These are phyloP conservation scores for Termitomyces bulborhizus DNA, from an alignment of 768 basidiomycete genomes.

Conservation along the genomic window DNA sequence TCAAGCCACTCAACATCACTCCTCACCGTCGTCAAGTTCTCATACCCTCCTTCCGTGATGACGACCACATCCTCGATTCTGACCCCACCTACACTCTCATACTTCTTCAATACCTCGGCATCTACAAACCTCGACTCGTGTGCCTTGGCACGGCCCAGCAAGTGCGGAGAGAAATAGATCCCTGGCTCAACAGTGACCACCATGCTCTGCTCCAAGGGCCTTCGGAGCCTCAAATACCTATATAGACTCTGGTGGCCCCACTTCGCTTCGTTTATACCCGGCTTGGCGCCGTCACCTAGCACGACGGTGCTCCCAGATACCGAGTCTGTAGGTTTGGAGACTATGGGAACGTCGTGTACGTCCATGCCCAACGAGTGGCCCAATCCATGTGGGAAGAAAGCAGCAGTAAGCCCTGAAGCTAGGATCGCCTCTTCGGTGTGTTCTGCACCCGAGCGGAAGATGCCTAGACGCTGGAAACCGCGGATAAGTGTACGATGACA, in stretches of 20 bases:
- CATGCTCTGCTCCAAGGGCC: conserved; percentile 73
- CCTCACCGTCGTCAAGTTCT: conserved; percentile 81
- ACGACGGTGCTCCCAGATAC: conserved; percentile 35
- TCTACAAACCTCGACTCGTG: conserved; percentile 63
- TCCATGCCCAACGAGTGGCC: conserved; percentile 92
- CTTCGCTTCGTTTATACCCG: neutral
- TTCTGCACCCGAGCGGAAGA: conserved; percentile 65
- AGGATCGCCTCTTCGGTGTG: conserved; percentile 58
- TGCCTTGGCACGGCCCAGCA: conserved; percentile 61
- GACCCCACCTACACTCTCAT: conserved; percentile 84
- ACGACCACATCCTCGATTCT: conserved; percentile 90
- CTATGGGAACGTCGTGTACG: conserved; percentile 86
- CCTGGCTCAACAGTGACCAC: conserved; percentile 93
- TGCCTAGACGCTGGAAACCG: conserved; percentile 78
- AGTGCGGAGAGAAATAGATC: conserved; percentile 77
- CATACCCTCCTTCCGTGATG: conserved; percentile 65
- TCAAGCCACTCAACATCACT: conserved; percentile 86
- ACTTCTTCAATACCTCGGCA: conserved; percentile 59
- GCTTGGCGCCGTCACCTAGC: conserved; percentile 3
- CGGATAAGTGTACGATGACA: conserved; percentile 79
- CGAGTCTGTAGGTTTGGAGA: conserved; percentile 57
- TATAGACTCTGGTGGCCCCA: conserved; percentile 64
- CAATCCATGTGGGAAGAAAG: conserved; percentile 93
- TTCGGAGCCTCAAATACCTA: conserved; percentile 70
- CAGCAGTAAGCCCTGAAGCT: conserved; percentile 66